Evolutionary conservation across 108 stramenopile species (phyloP), one percentile per base, ranked within the genome.

Genomic region (Pseudonitzschia delicatissima): DNA sequence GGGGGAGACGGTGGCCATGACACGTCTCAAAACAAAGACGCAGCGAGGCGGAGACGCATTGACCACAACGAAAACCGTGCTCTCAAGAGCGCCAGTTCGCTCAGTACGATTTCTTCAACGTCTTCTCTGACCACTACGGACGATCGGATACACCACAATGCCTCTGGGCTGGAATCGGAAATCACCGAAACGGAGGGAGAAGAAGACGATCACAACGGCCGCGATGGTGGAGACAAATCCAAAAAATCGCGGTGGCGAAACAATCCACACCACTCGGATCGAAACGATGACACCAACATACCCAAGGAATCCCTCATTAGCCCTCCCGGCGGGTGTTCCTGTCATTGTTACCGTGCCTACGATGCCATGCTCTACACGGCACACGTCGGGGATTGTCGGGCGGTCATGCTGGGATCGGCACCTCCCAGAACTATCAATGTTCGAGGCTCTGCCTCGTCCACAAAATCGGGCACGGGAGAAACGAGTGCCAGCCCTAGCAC

Each of bases 361-460:
- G 87, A 89, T 65, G 88, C 92, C 5, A 74, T 90, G 66, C 63
- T 93, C 37, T 89, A 91, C 73, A 87, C 93, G 2, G 88, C 87
- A 31, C 88, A 91, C 75, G 86, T 87, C 39, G 93, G 93, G 7
- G 93, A 94, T 57, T 94, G 93, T 58, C 72, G 93, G 11, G 93
- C 93, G 17, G 90, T 91, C 9, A 77, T 94, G 78, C 58, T 92
- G 25, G 86, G 87, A 40, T 79, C 79, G 17, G 84, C 87, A 4
- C 90, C 90, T 31, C 90, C 87, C 0, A 82, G 83, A 29, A 87
- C 87, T n/a, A 86, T 91, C 74, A 87, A 92, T 59, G 84, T 87
- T 23, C 74, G 79, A 29, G 89, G 79, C 15, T 67, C 70, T 11
- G 33, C 55, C n/a, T 48, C 47, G n/a, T 48, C 47, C 21, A 17